A percentile compares a stretch with the other conserved stretches of the same genome.
Conservation (phyloP, 495 filamentous ascomycete species). For the Oidiodendron maius region DNA sequence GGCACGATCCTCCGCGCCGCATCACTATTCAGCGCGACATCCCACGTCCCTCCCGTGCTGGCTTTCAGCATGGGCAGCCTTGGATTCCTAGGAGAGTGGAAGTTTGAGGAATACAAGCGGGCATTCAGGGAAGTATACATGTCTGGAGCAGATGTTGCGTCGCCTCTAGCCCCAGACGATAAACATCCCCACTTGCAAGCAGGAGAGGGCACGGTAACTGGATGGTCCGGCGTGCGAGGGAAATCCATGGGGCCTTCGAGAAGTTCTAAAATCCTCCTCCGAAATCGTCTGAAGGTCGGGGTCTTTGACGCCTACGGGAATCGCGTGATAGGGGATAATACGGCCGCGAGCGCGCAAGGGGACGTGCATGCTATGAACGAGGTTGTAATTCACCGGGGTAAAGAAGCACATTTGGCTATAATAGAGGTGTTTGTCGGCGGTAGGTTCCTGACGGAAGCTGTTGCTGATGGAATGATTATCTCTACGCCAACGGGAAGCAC, state of each 20-base stretch:
- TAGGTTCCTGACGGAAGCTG: constrained; percentile 82
- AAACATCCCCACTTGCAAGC: constrained; percentile 37
- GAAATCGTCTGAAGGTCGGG: constrained; percentile 79
- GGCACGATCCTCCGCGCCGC: constrained; percentile 91
- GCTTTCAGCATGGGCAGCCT: constrained; percentile 95
- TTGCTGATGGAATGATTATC: constrained; percentile 92
- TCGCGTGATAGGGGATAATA: constrained; percentile 30
- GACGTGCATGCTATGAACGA: constrained; percentile 92
- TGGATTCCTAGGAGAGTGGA: constrained; percentile 95
- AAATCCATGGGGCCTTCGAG: constrained; percentile 75
- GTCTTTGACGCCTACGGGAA: constrained; percentile 61
- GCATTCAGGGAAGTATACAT: constrained; percentile 92
- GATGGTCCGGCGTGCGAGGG: constrained; percentile 69
- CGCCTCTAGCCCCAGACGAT: constrained; percentile 19
- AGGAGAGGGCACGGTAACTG: constrained; percentile 30
- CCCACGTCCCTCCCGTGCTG: constrained; percentile 82
- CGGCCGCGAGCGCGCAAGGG: constrained; percentile 20
- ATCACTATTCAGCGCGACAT: constrained; percentile 79
- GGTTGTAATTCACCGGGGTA: constrained; percentile 85
- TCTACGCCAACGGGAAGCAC: constrained; percentile 92
- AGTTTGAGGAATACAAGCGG: constrained; percentile 81
- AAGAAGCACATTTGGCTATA: constrained; percentile 82
- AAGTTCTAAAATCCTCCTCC: constrained; percentile 72
- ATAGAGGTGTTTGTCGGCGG: constrained; percentile 82
- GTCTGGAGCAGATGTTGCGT: constrained; percentile 58